phyloP scores from a whole-genome alignment of 768 basidiomycete genomes.

The Pisolithus orientalis region DNA sequence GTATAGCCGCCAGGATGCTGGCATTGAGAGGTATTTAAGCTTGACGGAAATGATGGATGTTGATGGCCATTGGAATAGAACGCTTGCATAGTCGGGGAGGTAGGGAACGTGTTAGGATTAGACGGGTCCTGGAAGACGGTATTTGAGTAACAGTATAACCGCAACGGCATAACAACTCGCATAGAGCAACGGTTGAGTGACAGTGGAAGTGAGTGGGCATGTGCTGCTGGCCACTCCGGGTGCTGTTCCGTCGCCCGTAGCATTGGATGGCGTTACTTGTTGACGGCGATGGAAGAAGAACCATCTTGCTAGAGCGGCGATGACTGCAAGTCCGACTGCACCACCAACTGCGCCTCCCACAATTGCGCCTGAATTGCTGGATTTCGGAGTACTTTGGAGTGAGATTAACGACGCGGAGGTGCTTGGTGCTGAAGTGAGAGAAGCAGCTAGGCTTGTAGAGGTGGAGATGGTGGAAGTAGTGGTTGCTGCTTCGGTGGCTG shows the following conservation, averaged over 20 bases:
- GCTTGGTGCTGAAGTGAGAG: not conserved
- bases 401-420: not conserved
- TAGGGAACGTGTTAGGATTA: slow-evolving; percentile 32
- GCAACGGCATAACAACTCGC: slow-evolving; percentile 11
- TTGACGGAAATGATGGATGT: not conserved
- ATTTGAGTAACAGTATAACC: slow-evolving; percentile 2
- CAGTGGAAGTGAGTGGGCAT: slow-evolving; percentile 6
- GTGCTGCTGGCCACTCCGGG: slow-evolving; percentile 2
- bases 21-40: slow-evolving; percentile 4
- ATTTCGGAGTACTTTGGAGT: slow-evolving; percentile 2
- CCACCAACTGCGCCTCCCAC: slow-evolving; percentile 37
- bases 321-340: slow-evolving; percentile 40
- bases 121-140: slow-evolving; percentile 24
- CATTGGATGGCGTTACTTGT: slow-evolving; percentile 12
- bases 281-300: slow-evolving; percentile 23
- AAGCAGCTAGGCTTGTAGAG: slow-evolving; percentile 2
- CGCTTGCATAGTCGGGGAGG: slow-evolving; percentile 11
- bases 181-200: slow-evolving; percentile 22
- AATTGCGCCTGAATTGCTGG: slow-evolving; percentile 44
- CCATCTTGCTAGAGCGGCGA: slow-evolving; percentile 39
- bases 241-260: not conserved
- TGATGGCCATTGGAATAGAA: not conserved
- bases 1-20: slow-evolving; percentile 11
- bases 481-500: slow-evolving; percentile 27
- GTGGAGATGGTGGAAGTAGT: slow-evolving; percentile 11